phyloP scores from a whole-genome alignment of 1,284 basidiomycete genomes.

The Psilocybe mexicana region DNA sequence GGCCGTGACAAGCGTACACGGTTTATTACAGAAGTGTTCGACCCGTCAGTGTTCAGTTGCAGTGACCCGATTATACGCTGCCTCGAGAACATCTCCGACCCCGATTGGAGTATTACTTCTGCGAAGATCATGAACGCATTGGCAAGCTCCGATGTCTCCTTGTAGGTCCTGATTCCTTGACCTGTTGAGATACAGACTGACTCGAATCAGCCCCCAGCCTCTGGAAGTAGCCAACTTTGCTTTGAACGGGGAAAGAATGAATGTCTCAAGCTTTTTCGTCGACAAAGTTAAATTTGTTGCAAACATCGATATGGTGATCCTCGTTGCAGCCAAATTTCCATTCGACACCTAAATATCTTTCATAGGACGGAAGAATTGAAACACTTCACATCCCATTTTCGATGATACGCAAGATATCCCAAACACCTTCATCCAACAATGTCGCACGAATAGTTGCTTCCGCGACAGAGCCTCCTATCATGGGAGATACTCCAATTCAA shows the following conservation, averaged over 20 bases:
- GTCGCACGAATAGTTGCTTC: slow-evolving; percentile 33
- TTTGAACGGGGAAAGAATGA: slow-evolving; percentile 34
- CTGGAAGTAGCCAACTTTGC: slow-evolving; percentile 47
- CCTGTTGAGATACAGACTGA: background rate
- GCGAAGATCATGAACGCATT: slow-evolving; percentile 49
- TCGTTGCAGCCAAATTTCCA: background rate
- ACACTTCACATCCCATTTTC: slow-evolving; percentile 39
- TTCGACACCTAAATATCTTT: background rate
- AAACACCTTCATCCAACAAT: slow-evolving; percentile 23
- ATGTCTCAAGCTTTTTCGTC: slow-evolving; percentile 46
- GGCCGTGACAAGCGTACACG: slow-evolving; percentile 39
- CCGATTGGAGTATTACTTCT: slow-evolving; percentile 56
- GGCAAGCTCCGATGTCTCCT: slow-evolving; percentile 45
- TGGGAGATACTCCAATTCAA: slow-evolving; percentile 35
- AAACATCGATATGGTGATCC: slow-evolving; percentile 48
- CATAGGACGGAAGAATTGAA: slow-evolving; percentile 40
- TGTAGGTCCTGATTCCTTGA: slow-evolving; percentile 39
- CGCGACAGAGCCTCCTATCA: slow-evolving; percentile 40
- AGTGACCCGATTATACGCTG: slow-evolving; percentile 40
- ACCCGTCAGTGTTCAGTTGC: slow-evolving; percentile 32
- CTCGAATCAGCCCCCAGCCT: slow-evolving; percentile 54
- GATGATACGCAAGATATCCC: slow-evolving; percentile 36
- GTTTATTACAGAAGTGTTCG: slow-evolving; percentile 56
- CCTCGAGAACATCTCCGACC: slow-evolving; percentile 39
- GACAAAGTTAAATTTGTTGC: slow-evolving; percentile 52